Evolutionary conservation across 805 yeast genomes (phyloP), one percentile per base, ranked within the genome.

Genomic region (Dipodascus albidus): DNA sequence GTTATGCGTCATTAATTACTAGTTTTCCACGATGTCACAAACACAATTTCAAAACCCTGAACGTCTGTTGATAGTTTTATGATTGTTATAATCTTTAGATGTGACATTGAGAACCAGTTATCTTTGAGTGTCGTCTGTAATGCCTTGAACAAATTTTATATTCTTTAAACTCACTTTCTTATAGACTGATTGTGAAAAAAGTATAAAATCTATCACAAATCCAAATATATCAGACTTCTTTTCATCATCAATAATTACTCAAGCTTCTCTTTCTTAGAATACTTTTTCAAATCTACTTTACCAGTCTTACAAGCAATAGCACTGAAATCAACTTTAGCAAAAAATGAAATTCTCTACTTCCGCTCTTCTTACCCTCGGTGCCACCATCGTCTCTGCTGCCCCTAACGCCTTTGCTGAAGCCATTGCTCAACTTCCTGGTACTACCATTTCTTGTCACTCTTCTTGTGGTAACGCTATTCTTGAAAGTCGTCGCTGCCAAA

Each of bases 391-490:
- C 47, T 41, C 22, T 41, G 47, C 47, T 14, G n/a, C 4, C 22
- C 47, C 47, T 14, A 20, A 41, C 19, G 47, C 47, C 22, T 41
- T 41, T 41, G 47, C 47, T 41, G 22, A 17, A 19, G 47, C 47
- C 47, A 41, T 41, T n/a, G 47, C 47, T 20, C 19, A 41, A 9
- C 33, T 27, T 11, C 47, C 47, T 19, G 22, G 22, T 9, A 20
- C 47, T 19, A 41, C 47, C 19, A 9, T 9, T 19, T 6, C 19
- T n/a, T 41, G 47, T 14, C 47, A 41, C 47, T 4, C 47, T 20
- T n/a, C 19, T 20, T 41, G 47, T 41, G 47, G 47, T 17, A 41
- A 41, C 22, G 47, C 47, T 41, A 41, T 41, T 20, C 47, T 41
- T 41, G 47, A 4, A 8, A 20, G 15, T 8, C 47, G 22, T n/a